phyloP scores from a whole-genome alignment of 352 stramenopile genomes.

The Pythium pyrilobum region DNA sequence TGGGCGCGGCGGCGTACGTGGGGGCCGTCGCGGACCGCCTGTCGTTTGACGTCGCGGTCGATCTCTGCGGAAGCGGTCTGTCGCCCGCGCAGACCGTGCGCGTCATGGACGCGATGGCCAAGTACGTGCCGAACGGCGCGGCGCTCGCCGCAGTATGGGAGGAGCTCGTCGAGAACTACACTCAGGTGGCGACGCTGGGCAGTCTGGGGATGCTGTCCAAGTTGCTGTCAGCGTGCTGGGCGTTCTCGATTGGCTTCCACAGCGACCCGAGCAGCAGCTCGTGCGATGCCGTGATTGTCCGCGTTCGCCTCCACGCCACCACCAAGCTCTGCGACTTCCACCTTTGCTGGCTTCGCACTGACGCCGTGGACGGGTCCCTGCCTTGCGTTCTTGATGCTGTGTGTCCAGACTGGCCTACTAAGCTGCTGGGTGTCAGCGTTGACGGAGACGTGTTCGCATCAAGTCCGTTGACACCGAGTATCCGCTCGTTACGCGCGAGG shows the following conservation, averaged over 20 bases:
- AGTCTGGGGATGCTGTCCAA: constrained; percentile 33
- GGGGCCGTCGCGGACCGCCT: constrained; percentile 13
- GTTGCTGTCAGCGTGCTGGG: constrained; percentile 36
- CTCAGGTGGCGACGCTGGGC: constrained; percentile 25
- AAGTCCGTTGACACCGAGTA: neutral
- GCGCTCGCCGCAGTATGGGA: constrained; percentile 32
- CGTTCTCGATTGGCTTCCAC: constrained; percentile 44
- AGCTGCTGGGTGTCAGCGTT: constrained; percentile 10
- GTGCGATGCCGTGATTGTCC: constrained; percentile 18
- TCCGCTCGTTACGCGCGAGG: neutral
- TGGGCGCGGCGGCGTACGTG: constrained; percentile 9
- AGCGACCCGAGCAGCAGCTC: neutral
- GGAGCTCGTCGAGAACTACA: constrained; percentile 13
- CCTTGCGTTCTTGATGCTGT: neutral
- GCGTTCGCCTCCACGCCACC: constrained; percentile 34
- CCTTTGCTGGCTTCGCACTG: neutral
- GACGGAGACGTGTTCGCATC: constrained; percentile 11
- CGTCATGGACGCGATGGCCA: constrained; percentile 15
- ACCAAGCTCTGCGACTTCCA: constrained; percentile 29
- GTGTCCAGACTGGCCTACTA: constrained; percentile 2
- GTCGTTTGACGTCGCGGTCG: constrained; percentile 23
- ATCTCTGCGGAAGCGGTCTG: constrained; percentile 19
- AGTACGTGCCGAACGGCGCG: constrained; percentile 11
- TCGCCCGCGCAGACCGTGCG: constrained; percentile 15
- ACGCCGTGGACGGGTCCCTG: neutral